These are phyloP conservation scores for Trichothecium sympodiale DNA, from an alignment of 2,329 filamentous ascomycete genomes.

Conservation along the genomic window DNA sequence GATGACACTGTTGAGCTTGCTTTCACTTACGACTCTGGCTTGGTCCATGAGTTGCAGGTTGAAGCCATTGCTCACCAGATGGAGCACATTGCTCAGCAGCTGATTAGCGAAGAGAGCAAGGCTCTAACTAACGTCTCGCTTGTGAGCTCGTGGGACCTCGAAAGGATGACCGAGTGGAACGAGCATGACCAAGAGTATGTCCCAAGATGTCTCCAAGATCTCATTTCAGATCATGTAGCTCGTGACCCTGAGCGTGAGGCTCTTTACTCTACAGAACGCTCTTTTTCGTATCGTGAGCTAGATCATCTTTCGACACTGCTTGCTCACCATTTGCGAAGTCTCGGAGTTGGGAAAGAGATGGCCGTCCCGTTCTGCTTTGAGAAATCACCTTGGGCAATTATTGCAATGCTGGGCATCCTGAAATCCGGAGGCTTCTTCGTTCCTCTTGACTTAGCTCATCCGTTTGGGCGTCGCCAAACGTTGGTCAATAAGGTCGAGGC, in stretches of 20 bases:
- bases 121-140: no score
- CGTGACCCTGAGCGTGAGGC: no score
- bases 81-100: slow-evolving; percentile 5
- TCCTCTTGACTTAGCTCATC: slow-evolving; percentile 4
- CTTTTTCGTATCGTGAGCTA: no score
- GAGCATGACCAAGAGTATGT: no score
- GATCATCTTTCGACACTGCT: slow-evolving; percentile 13
- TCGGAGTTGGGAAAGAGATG: neutral
- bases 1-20: slow-evolving; percentile 1
- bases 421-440: slow-evolving; percentile 5
- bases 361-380: slow-evolving; percentile 5
- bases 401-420: slow-evolving; percentile 4
- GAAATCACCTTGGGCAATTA: slow-evolving; percentile 4
- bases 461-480: neutral
- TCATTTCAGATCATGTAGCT: no score
- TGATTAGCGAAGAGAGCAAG: no score
- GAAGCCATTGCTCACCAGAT: no score
- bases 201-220: no score
- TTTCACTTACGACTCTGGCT: slow-evolving; percentile 4
- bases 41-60: slow-evolving; percentile 1
- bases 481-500: neutral
- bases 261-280: no score
- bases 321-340: neutral
- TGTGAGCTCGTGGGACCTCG: no score
- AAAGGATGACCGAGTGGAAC: no score